Evolutionary conservation across 169 alveolate genomes (phyloP), one percentile per base, ranked within the genome.

Genomic region (Plasmodium falciparum): DNA sequence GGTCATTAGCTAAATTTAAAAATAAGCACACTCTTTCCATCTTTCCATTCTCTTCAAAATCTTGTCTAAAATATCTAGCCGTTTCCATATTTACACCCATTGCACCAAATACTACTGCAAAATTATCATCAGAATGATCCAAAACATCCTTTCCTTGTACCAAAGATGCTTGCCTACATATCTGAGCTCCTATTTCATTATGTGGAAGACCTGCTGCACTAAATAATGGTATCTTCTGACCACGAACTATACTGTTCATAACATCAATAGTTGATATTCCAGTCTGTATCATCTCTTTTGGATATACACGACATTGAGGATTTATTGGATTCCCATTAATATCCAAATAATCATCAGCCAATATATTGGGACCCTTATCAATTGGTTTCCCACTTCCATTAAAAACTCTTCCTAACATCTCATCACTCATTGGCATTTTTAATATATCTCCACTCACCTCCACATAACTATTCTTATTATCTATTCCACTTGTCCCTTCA

Each of bases 171-270:
- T 99, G 99, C 56, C 99, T 95, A 93, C 99, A 98, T 88, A 99
- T 98, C 93, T 99, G 99, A 20, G 99, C 99, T 58, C 99, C 99
- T 62, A 99, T 99, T 93, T 99, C 99, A 94, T 99, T 99, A 94
- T 99, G 99, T 33, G 99, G 99, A 17, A 99, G 97, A 88, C 99
- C 99, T n/a, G 99, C 99, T 45, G 99, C 99, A 22, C 99, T 98
- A 95, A 99, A 99, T 20, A 99, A 95, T n/a, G 99, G 99, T 85
- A 99, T 98, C 95, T 99, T 99, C 96, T 99, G 99, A 29, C 99
- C 99, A 75, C 99, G 95, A 58, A 99, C 99, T 74, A 99, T 98
- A 15, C 99, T 97, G 96, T 98, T 99, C 99, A 99, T 99, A 74
- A 97, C 98, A 96, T 99, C 99, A 56, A 99, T 98, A 54, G 99